Evolutionary conservation across 2,329 filamentous ascomycete genomes (phyloP).

Genomic region (Colletotrichum eremochloae): DNA sequence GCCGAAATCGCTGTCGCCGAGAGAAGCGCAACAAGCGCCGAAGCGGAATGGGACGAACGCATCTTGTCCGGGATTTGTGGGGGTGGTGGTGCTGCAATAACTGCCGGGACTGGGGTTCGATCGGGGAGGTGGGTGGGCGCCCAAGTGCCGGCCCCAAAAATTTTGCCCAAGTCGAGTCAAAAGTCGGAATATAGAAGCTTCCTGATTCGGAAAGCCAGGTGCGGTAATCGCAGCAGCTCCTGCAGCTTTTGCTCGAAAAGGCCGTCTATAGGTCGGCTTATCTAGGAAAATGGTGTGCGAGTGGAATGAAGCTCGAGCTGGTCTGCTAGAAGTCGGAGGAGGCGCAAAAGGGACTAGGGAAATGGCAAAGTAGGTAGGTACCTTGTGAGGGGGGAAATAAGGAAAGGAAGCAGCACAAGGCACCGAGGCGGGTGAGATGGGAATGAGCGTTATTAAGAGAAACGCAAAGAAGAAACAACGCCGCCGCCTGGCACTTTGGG

Average conservation of each 20-base stretch:
- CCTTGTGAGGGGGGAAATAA: background rate
- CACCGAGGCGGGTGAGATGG: conserved; percentile 8
- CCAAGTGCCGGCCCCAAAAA: conserved; percentile 17
- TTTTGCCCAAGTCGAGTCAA: conserved; percentile 3
- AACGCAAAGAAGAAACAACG: conserved; percentile 11
- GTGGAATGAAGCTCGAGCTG: background rate
- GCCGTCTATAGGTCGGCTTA: background rate
- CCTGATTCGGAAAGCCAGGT: conserved; percentile 24
- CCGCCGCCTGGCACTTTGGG: conserved; percentile 15
- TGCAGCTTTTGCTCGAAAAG: background rate
- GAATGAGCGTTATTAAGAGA: conserved; percentile 35
- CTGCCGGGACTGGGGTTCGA: conserved; percentile 26
- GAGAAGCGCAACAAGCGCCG: conserved; percentile 36
- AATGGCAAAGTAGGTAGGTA: background rate
- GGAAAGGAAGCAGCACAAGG: background rate
- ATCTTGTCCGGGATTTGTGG: conserved; percentile 38
- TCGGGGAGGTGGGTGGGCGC: conserved; percentile 20
- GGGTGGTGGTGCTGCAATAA: conserved; percentile 5
- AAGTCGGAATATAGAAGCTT: conserved; percentile 18
- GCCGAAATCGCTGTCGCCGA: conserved; percentile 50
- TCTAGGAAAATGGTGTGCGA: background rate
- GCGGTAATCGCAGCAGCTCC: background rate
- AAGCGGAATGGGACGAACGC: conserved; percentile 29
- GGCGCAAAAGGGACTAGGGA: background rate
- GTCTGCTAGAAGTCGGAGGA: background rate